Evolutionary conservation across 768 basidiomycete species (phyloP), one percentile per base, ranked within the genome.

Genomic region (Leccinum arenicola): DNA sequence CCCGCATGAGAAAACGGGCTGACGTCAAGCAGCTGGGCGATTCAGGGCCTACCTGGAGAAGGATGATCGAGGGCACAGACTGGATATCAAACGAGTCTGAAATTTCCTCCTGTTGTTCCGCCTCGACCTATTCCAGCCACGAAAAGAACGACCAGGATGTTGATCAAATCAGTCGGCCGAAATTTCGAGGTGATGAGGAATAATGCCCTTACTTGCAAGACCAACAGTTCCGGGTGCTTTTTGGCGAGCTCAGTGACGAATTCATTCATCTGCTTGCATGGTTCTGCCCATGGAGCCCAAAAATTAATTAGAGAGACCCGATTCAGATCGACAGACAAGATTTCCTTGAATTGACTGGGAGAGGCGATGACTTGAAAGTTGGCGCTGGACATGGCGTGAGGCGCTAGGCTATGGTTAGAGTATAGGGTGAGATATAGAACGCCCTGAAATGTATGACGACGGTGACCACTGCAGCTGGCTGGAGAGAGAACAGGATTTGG

Each of bases 201-300:
- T 10, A 12, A n/a, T n/a, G 45, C 67, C 10, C 77, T 57, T 74
- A 90, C 93, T 71, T 89, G 82, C 14, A 98, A 77, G 59, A 93
- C 89, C 23, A 98, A 78, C 2, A 90, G 73, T 3, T 76, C 64
- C 0, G 84, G 77, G 68, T 93, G 82, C 70, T 90, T 89, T 61
- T 81, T 84, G 2, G 94, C 84, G 49, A 96, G 79, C 66, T 91
- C 89, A 9, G 68, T 60, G 17, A 90, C 83, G 33, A 95, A 84
- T 48, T 85, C 78, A 76, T 94, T 95, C 89, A 97, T 96, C 66
- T 88, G 82, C 66, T 81, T 81, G 79, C 95, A 98, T 43, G 95
- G 94, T 61, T 84, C 89, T 0, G 94, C 97, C 93, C 93, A 90
- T 74, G 84, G 78, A 47, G 95, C 92, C 90, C 94, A 95, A 73